Conservation (phyloP, 805 yeast genomes). For the Suhomyces tanzawaensis region DNA sequence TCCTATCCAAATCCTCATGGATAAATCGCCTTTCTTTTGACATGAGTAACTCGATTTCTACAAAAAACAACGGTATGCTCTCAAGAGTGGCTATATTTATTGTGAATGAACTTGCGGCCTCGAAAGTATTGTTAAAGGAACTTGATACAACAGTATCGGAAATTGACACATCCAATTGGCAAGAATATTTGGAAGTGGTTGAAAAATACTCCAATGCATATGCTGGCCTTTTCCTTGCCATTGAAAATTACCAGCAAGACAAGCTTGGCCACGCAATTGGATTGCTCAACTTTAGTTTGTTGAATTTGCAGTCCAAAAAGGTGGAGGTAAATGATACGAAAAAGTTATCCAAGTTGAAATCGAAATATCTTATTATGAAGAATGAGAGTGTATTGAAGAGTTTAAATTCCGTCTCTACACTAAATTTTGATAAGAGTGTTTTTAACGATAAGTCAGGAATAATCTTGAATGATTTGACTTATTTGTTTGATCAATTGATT, state of each 20-base stretch:
- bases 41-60: slow-evolving; percentile 8
- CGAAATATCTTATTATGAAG: slow-evolving; percentile 26
- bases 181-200: slow-evolving; percentile 27
- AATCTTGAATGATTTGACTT: slow-evolving; percentile 34
- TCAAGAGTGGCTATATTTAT: slow-evolving; percentile 44
- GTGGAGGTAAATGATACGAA: slow-evolving; percentile 11
- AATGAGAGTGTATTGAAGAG: slow-evolving; percentile 31
- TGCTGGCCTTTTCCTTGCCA: slow-evolving; percentile 43
- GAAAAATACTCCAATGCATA: slow-evolving; percentile 40
- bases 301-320: slow-evolving; percentile 35
- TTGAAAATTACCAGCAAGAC: slow-evolving; percentile 45
- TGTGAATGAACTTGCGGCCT: slow-evolving; percentile 28
- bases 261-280: slow-evolving; percentile 49
- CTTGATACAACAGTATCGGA: neutral
- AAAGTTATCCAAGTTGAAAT: slow-evolving; percentile 20
- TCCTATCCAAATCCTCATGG: slow-evolving; percentile 39
- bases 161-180: slow-evolving; percentile 21
- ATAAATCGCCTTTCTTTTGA: slow-evolving; percentile 23
- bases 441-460: slow-evolving; percentile 35
- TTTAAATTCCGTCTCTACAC: slow-evolving; percentile 33
- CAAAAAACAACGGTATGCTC: slow-evolving; percentile 38
- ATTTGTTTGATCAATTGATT: slow-evolving; percentile 41
- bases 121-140: neutral
- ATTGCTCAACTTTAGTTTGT: slow-evolving; percentile 35
- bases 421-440: slow-evolving; percentile 33